Evolutionary conservation across 202 grass and related monocot genomes (phyloP).

Genomic region (Panicum virgatum): DNA sequence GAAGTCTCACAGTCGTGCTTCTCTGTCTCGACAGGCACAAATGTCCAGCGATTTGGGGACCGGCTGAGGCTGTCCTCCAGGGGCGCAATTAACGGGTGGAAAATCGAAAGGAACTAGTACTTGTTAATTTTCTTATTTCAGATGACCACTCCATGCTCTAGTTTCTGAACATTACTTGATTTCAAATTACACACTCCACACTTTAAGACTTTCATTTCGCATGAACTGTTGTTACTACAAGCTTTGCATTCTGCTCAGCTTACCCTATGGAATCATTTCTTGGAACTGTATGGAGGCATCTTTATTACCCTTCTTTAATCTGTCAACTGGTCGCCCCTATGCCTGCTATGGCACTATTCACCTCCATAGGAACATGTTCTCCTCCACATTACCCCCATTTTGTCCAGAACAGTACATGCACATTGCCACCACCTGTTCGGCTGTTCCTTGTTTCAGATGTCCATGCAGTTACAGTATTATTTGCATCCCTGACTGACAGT

Average conservation of each 20-base stretch:
- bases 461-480: not conserved
- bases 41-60: not conserved
- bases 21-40: not conserved
- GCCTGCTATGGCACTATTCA: not conserved
- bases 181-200: not conserved
- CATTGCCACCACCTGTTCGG: conserved; percentile 8
- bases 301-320: not conserved
- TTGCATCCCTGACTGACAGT: not conserved
- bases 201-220: not conserved
- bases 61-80: conserved; percentile 8
- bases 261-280: not conserved
- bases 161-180: not conserved
- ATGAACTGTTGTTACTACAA: not conserved
- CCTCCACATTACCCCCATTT: not conserved
- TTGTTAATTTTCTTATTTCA: not conserved
- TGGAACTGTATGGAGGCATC: not conserved
- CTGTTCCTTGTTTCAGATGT: conserved; percentile 1
- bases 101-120: not conserved
- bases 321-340: not conserved
- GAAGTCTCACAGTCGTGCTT: conserved; percentile 16
- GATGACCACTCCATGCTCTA: not conserved
- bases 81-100: not conserved
- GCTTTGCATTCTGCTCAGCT: not conserved
- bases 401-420: not conserved
- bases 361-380: not conserved